Conservation (phyloP, 306 rosid genomes). For the Quillaja saponaria region DNA sequence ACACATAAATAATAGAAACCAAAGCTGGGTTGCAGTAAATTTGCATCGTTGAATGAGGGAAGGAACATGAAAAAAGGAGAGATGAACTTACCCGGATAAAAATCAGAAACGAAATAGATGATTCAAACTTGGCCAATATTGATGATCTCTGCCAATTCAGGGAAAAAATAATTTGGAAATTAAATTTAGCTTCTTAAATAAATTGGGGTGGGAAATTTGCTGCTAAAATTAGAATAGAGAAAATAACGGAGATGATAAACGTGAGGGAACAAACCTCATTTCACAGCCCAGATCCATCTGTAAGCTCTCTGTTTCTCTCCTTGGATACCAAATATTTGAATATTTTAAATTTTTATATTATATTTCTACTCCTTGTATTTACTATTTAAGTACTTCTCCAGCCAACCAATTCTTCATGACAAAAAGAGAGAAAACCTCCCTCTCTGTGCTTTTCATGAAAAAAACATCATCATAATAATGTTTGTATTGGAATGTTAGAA, state of each 20-base stretch:
- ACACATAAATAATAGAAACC: neutral
- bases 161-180: conserved; percentile 14
- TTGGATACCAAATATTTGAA: neutral
- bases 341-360: neutral
- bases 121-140: conserved; percentile 27
- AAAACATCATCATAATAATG: neutral
- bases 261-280: conserved; percentile 62
- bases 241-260: conserved; percentile 34
- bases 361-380: neutral
- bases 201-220: conserved; percentile 39
- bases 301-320: conserved; percentile 12
- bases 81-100: conserved; percentile 52
- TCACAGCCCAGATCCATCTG: conserved; percentile 51
- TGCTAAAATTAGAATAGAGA: conserved; percentile 46
- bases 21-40: conserved; percentile 7
- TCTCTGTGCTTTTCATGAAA: neutral
- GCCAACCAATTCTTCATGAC: too few species aligned
- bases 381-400: neutral
- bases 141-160: conserved; percentile 23
- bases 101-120: conserved; percentile 24
- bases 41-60: neutral
- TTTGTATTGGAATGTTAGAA: neutral
- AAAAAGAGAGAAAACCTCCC: too few species aligned
- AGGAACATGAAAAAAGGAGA: neutral
- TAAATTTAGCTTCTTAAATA: conserved; percentile 29